These are phyloP conservation scores for Erysimum cheiranthoides DNA, from an alignment of 345 rosid genomes.

Conservation along the genomic window DNA sequence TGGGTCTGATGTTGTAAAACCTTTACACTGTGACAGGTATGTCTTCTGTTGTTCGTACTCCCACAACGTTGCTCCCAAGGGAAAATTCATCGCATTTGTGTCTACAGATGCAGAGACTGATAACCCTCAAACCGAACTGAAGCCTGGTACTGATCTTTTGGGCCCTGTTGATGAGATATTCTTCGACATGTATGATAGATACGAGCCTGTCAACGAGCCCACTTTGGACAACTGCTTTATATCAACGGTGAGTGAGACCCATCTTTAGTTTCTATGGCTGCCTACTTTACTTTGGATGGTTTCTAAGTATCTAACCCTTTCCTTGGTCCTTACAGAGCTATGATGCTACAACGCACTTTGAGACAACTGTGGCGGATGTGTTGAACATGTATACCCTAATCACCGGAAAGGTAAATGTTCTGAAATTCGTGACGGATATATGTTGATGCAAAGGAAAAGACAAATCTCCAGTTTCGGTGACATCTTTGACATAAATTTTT, in stretches of 20 bases:
- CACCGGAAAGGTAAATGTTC: conserved; percentile 49
- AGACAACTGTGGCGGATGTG: conserved; percentile 51
- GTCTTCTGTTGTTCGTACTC: conserved; percentile 94
- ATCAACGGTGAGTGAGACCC: conserved; percentile 62
- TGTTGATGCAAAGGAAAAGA: neutral
- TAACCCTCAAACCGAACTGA: conserved; percentile 74
- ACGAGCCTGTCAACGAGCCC: conserved; percentile 60
- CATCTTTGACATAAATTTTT: neutral
- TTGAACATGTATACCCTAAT: conserved; percentile 49
- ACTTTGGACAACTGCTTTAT: conserved; percentile 76
- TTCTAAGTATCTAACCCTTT: neutral
- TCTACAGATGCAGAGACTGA: conserved; percentile 93
- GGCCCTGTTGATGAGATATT: conserved; percentile 83
- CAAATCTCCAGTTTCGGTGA: neutral
- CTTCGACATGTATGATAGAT: conserved; percentile 84
- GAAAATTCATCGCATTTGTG: conserved; percentile 91
- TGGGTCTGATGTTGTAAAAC: conserved; percentile 19
- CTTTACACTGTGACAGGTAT: conserved; percentile 59
- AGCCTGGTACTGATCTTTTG: conserved; percentile 81
- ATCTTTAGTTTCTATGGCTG: neutral
- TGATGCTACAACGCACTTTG: conserved; percentile 55
- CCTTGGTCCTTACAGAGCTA: conserved; percentile 42
- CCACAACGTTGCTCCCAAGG: conserved; percentile 93
- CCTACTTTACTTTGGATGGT: neutral
- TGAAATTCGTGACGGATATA: neutral